Evolutionary conservation across 306 rosid genomes (phyloP).

Genomic region (Arachis hypogaea): DNA sequence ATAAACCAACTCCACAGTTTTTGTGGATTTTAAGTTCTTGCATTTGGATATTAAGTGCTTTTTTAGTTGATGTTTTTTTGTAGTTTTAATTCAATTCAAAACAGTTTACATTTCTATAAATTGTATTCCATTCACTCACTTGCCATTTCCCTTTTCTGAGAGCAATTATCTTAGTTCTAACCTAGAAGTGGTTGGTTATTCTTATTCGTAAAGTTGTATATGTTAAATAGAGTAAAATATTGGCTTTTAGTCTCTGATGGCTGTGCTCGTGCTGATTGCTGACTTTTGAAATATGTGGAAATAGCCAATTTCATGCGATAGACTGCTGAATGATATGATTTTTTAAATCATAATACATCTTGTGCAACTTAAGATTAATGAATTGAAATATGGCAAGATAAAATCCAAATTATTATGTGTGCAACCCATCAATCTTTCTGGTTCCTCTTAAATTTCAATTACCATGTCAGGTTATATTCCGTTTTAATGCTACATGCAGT

Average conservation of each 20-base stretch:
- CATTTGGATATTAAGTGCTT: background rate
- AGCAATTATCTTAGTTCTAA: background rate
- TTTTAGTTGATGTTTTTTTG: background rate
- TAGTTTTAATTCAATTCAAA: background rate
- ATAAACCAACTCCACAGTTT: background rate
- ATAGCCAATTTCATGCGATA: background rate
- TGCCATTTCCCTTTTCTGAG: background rate
- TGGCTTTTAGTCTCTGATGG: background rate
- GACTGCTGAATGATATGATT: background rate
- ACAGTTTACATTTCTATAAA: background rate
- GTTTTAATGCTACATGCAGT: background rate
- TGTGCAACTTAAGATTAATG: background rate
- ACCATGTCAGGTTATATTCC: background rate
- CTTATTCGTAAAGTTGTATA: background rate
- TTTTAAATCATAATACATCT: background rate
- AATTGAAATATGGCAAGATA: background rate
- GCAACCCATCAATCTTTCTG: background rate
- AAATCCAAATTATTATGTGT: conserved; percentile 1
- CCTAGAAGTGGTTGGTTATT: background rate
- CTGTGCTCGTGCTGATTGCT: background rate
- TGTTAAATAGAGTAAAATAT: background rate
- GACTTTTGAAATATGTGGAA: conserved; percentile 16
- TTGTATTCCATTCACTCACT: background rate
- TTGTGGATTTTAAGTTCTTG: background rate
- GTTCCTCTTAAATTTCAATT: background rate